Base-by-base conservation (phyloP, 2,329 filamentous ascomycete genomes). In the Plenodomus tracheiphilus region DNA sequence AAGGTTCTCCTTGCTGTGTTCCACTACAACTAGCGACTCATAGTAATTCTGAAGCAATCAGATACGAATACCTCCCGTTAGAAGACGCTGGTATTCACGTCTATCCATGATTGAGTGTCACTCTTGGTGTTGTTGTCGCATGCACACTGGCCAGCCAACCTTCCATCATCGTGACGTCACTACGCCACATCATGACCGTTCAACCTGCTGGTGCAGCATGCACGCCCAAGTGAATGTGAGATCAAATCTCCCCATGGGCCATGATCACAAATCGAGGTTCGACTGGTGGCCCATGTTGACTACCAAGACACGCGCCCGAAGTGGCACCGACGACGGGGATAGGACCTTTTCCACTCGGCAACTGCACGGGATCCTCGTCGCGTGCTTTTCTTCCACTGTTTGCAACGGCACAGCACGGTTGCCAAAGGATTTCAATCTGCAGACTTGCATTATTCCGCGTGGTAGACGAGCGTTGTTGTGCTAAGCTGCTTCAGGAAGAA, bases 271-370 rank as follows among this genome's bases (percentile, higher is more conserved):
- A 25, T 25, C 22, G 5, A 10, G 22, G 22, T 5, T 10, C 6
- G 6, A 39, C n/a, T 3, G 5, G 16, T 18, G 3, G n/a, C 19
- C 19, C 15, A n/a, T 16, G 18, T 39, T 39, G 21, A 15, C 15
- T n/a, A 8, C 17, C 16, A 17, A 35, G 18, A n/a, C 10, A 15
- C 21, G 28, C 22, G 19, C 17, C 47, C 47, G 42, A 42, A 34
- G 47, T 46, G 39, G 39, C 18, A 39, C 47, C 39, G 25, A 42
- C 22, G 13, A 11, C 37, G 49, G 41, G 49, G 41, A 20, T 47
- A 39, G 43, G 21, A 21, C 21, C 49, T 56, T 53, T 46, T 51
- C 50, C 53, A 42, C 39, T 35, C 9, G 39, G 44, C 30, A 44
- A n/a, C 13, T 15, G n/a, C 13, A 5, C 32, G 4, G 32, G n/a